Evolutionary conservation across 352 stramenopile species (phyloP).

Genomic region (Globisporangium apiculatum): DNA sequence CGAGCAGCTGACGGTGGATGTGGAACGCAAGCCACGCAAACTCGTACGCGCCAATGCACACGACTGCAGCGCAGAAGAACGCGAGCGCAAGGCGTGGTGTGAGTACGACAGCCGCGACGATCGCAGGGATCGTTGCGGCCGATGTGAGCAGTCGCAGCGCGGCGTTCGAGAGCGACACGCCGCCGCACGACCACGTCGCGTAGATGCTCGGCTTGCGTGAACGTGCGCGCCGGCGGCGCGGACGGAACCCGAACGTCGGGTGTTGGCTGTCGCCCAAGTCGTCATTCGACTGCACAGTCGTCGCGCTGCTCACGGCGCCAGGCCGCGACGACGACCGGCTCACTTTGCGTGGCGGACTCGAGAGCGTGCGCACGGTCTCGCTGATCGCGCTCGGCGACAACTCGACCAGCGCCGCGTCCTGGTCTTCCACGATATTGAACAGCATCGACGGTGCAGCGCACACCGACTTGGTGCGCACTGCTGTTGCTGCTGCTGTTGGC

Average conservation of each 20-base stretch:
- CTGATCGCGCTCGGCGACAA: constrained; percentile 11
- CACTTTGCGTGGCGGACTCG: constrained; percentile 11
- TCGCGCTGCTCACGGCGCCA: constrained; percentile 19
- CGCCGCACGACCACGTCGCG: constrained; percentile 30
- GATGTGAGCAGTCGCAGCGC: constrained; percentile 26
- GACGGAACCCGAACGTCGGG: constrained; percentile 4
- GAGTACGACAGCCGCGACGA: constrained; percentile 28
- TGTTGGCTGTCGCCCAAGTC: constrained; percentile 14
- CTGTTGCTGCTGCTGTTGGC: background rate
- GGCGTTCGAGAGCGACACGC: constrained; percentile 27
- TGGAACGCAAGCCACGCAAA: constrained; percentile 48
- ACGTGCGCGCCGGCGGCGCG: constrained; percentile 16
- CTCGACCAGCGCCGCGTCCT: constrained; percentile 12
- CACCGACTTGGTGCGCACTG: constrained; percentile 17
- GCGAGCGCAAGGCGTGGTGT: constrained; percentile 25
- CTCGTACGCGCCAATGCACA: constrained; percentile 43
- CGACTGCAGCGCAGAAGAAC: constrained; percentile 15
- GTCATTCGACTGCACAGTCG: constrained; percentile 14
- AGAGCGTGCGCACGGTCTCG: constrained; percentile 14
- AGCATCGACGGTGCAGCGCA: constrained; percentile 22
- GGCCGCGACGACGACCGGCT: constrained; percentile 12
- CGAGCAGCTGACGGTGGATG: constrained; percentile 34
- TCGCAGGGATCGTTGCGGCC: constrained; percentile 18
- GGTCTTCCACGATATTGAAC: constrained; percentile 40
- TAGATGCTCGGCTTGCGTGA: constrained; percentile 35